These are phyloP conservation scores for Lonicera japonica DNA, from an alignment of 129 eudicot species.

Conservation along the genomic window DNA sequence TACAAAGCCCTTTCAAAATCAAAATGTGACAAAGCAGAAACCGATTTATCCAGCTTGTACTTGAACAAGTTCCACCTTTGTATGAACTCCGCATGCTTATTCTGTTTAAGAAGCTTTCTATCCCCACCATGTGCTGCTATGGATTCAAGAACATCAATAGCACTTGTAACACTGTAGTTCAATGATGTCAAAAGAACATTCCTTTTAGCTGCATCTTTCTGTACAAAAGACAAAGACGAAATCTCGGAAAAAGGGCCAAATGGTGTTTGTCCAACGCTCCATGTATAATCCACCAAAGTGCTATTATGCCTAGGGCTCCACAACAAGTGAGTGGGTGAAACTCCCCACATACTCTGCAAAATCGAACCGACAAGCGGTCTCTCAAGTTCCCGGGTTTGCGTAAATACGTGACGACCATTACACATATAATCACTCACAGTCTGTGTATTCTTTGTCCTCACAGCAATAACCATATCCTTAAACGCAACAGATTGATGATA, in stretches of 20 bases:
- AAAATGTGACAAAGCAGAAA: slow-evolving; percentile 72
- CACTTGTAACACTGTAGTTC: slow-evolving; percentile 83
- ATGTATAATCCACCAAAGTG: slow-evolving; percentile 83
- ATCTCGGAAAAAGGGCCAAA: slow-evolving; percentile 96
- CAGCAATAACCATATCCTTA: slow-evolving; percentile 92
- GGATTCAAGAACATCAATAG: slow-evolving; percentile 82
- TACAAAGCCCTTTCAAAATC: slow-evolving; percentile 78
- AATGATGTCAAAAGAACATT: slow-evolving; percentile 71
- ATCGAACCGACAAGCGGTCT: slow-evolving; percentile 89
- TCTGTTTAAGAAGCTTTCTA: slow-evolving; percentile 64
- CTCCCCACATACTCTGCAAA: slow-evolving; percentile 96
- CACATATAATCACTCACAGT: slow-evolving; percentile 93
- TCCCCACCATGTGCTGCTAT: slow-evolving; percentile 84
- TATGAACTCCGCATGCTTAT: slow-evolving; percentile 52
- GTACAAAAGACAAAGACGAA: slow-evolving; percentile 72
- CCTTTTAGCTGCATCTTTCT: slow-evolving; percentile 94
- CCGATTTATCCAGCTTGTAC: slow-evolving; percentile 79
- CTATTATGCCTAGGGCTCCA: slow-evolving; percentile 94
- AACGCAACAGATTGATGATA: slow-evolving; percentile 91
- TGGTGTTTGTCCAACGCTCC: slow-evolving; percentile 97
- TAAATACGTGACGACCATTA: slow-evolving; percentile 86
- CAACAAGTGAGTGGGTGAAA: slow-evolving; percentile 75
- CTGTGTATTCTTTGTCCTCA: slow-evolving; percentile 81
- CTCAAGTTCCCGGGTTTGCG: slow-evolving; percentile 84
- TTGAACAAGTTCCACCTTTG: slow-evolving; percentile 86